Evolutionary conservation across 2,329 filamentous ascomycete species (phyloP).

Genomic region (Diaporthe ilicicola): DNA sequence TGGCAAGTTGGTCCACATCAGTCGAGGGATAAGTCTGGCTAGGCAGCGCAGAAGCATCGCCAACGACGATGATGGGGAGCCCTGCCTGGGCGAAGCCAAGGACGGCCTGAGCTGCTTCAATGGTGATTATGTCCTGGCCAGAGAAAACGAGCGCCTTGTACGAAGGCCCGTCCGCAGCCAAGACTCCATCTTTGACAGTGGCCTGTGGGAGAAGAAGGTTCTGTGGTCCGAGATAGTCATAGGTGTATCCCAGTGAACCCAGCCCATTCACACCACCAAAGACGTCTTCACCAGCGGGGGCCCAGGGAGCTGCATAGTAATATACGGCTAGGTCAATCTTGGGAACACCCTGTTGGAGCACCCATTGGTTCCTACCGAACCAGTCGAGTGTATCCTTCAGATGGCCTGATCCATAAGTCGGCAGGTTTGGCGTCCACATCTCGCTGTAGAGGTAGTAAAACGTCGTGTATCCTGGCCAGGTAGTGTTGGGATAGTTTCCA

Average conservation of each 20-base stretch:
- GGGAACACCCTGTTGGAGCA: slow-evolving; percentile 49
- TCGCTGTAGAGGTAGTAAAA: slow-evolving; percentile 53
- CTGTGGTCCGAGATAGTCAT: slow-evolving; percentile 54
- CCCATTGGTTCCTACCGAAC: slow-evolving; percentile 46
- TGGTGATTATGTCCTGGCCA: slow-evolving; percentile 47
- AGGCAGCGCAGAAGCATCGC: slow-evolving; percentile 35
- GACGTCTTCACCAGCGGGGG: slow-evolving; percentile 37
- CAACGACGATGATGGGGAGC: slow-evolving; percentile 52
- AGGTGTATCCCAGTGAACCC: slow-evolving; percentile 46
- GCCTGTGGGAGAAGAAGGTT: slow-evolving; percentile 52
- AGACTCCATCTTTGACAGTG: slow-evolving; percentile 43
- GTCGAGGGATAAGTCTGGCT: slow-evolving; percentile 2
- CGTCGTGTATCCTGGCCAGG: slow-evolving; percentile 57
- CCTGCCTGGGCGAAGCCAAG: slow-evolving; percentile 46
- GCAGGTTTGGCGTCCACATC: slow-evolving; percentile 49
- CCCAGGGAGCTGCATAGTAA: slow-evolving; percentile 21
- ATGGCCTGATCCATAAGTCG: slow-evolving; percentile 49
- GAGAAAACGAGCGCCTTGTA: slow-evolving; percentile 54
- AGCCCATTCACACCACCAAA: slow-evolving; percentile 16
- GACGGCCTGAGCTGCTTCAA: slow-evolving; percentile 44
- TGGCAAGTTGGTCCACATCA: slow-evolving; percentile 20
- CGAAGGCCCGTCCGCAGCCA: slow-evolving; percentile 49
- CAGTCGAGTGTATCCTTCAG: slow-evolving; percentile 46
- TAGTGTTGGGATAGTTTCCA: slow-evolving; percentile 53
- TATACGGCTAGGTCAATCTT: slow-evolving; percentile 53